These are phyloP conservation scores for Periconia macrospinosa DNA, from an alignment of 2,329 filamentous ascomycete species.

Conservation along the genomic window DNA sequence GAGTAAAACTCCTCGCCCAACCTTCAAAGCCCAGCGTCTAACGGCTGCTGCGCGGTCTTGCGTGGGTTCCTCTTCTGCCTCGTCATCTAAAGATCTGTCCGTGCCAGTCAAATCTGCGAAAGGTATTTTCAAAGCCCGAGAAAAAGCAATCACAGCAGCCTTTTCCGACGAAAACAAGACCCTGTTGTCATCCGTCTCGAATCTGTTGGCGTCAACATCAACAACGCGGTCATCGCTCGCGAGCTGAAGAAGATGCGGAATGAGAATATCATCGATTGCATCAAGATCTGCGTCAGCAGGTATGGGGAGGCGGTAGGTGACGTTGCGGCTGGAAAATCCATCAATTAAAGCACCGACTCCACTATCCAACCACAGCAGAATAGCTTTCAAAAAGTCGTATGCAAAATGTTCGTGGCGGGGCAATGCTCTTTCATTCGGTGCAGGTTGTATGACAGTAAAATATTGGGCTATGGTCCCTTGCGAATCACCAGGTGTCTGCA, in stretches of 20 bases:
- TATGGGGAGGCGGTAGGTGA: constrained; percentile 55
- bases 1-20: constrained; percentile 62
- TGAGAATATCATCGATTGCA: constrained; percentile 59
- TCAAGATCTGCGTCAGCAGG: constrained; percentile 52
- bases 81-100: constrained; percentile 30
- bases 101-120: constrained; percentile 53
- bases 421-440: constrained; percentile 40
- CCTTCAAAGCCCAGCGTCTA: constrained; percentile 62
- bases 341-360: constrained; percentile 58
- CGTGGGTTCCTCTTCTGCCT: constrained; percentile 24
- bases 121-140: constrained; percentile 54
- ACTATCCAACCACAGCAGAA: constrained; percentile 64
- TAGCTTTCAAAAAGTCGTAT: constrained; percentile 68
- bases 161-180: constrained; percentile 56
- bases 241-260: constrained; percentile 61
- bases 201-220: constrained; percentile 61
- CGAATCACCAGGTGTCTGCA: constrained; percentile 47
- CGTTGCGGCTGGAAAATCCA: constrained; percentile 56
- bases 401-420: constrained; percentile 55
- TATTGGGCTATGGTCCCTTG: constrained; percentile 43
- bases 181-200: constrained; percentile 58
- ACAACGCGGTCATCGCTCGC: constrained; percentile 55
- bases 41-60: constrained; percentile 50
- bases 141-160: constrained; percentile 60
- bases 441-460: constrained; percentile 54